phyloP scores from a whole-genome alignment of 2,329 filamentous ascomycete species.

The Daldinia sp. region DNA sequence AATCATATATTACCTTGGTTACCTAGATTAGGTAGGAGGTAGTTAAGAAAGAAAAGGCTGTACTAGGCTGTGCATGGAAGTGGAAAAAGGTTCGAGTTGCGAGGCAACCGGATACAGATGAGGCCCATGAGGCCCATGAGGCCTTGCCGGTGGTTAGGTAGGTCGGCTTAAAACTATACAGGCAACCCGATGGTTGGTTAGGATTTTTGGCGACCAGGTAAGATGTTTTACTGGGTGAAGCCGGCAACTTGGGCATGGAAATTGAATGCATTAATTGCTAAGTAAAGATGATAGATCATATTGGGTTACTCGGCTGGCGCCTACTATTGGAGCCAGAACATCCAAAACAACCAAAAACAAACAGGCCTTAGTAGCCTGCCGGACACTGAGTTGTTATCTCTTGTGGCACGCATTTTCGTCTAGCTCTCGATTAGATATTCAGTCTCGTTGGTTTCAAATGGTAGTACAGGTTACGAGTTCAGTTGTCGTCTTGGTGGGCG shows the following conservation, averaged over 20 bases:
- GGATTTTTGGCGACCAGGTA: neutral
- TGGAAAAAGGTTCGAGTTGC: neutral
- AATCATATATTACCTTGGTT: too few species aligned
- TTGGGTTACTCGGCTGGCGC: neutral
- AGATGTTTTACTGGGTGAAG: neutral
- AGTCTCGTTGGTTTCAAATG: neutral
- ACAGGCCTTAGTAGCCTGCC: neutral
- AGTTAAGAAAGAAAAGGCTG: neutral
- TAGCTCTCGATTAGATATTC: neutral
- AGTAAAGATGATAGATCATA: slow-evolving; percentile 13
- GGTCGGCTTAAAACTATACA: neutral
- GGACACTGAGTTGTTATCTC: slow-evolving; percentile 9
- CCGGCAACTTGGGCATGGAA: neutral
- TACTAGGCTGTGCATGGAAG: neutral
- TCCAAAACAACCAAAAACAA: neutral
- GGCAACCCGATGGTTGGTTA: neutral
- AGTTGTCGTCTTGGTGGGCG: neutral
- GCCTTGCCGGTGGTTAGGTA: neutral
- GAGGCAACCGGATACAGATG: neutral
- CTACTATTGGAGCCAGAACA: slow-evolving; percentile 4
- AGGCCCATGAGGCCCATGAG: neutral
- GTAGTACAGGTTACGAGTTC: neutral
- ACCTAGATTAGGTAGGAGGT: neutral
- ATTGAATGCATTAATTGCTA: neutral
- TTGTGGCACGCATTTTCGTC: neutral